Evolutionary conservation across 192 early-diverging fungal genomes (phyloP).

Genomic region (Tieghemiomyces parasiticus): DNA sequence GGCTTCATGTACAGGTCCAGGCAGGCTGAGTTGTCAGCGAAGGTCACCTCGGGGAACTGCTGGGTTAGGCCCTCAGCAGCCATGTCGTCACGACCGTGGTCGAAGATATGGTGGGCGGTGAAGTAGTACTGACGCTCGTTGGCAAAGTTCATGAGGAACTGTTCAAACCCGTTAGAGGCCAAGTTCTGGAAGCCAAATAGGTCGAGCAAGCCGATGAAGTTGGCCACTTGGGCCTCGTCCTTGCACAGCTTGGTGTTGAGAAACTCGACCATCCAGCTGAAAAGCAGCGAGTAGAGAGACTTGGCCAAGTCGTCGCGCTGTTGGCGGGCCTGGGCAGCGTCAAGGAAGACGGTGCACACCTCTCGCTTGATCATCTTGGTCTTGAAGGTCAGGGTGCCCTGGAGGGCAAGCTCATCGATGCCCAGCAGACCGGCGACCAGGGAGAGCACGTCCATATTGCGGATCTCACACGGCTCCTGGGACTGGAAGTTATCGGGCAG

Average conservation of each 20-base stretch:
- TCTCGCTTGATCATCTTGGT: constrained; percentile 70
- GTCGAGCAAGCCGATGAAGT: constrained; percentile 75
- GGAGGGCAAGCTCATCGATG: constrained; percentile 48
- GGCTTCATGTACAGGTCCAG: constrained; percentile 55
- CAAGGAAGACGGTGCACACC: constrained; percentile 67
- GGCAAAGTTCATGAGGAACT: constrained; percentile 67
- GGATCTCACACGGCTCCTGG: constrained; percentile 57
- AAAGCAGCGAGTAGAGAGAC: constrained; percentile 68
- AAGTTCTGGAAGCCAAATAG: constrained; percentile 59
- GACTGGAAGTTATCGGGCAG: constrained; percentile 41
- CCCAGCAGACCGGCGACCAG: constrained; percentile 72
- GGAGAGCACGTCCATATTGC: constrained; percentile 58
- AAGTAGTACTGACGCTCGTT: constrained; percentile 80
- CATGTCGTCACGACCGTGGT: constrained; percentile 43
- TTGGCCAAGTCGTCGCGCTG: constrained; percentile 60
- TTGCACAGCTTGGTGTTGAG: constrained; percentile 68
- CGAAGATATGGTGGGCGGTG: constrained; percentile 52
- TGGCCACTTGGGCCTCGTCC: constrained; percentile 38
- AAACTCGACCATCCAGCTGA: constrained; percentile 73
- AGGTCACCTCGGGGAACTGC: constrained; percentile 31
- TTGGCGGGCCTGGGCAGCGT: constrained; percentile 45
- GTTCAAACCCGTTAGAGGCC: constrained; percentile 37
- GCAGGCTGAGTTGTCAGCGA: constrained; percentile 45
- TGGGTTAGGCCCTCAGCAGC: constrained; percentile 36
- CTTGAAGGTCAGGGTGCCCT: constrained; percentile 65